These are phyloP conservation scores for Solanum hybrid DNA, from an alignment of 305 asterid genomes.

Conservation along the genomic window DNA sequence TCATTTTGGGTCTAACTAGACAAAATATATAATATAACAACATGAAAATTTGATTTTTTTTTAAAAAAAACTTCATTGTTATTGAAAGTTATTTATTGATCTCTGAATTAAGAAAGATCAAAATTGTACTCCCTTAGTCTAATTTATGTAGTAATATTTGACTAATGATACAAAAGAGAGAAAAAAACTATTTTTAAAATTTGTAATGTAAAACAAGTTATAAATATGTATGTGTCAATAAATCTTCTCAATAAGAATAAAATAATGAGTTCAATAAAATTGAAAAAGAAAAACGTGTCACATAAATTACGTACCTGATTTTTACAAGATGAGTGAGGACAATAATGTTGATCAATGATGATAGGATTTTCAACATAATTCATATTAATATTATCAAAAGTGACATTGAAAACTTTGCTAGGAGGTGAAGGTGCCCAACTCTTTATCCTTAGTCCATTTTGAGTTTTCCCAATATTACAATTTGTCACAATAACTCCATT, in stretches of 20 bases:
- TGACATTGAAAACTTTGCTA: constrained; percentile 1
- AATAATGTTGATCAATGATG: constrained; percentile 42
- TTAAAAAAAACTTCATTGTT: neutral
- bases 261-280: neutral
- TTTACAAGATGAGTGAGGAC: constrained; percentile 15
- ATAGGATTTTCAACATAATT: constrained; percentile 21
- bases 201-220: neutral
- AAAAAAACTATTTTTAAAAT: neutral
- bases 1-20: no score
- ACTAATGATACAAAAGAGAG: neutral
- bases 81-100: neutral
- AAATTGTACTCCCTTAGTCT: neutral
- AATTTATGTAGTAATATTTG: neutral
- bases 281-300: neutral
- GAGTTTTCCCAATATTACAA: constrained; percentile 16
- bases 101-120: neutral
- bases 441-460: constrained; percentile 41
- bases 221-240: neutral
- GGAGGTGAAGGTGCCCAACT: constrained; percentile 28
- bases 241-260: no score
- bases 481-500: constrained; percentile 12
- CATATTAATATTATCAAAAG: constrained; percentile 11
- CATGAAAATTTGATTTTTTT: neutral
- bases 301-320: neutral
- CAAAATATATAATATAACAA: neutral